These are phyloP conservation scores for Somion occarium DNA, from an alignment of 1,284 basidiomycete genomes.

Conservation along the genomic window DNA sequence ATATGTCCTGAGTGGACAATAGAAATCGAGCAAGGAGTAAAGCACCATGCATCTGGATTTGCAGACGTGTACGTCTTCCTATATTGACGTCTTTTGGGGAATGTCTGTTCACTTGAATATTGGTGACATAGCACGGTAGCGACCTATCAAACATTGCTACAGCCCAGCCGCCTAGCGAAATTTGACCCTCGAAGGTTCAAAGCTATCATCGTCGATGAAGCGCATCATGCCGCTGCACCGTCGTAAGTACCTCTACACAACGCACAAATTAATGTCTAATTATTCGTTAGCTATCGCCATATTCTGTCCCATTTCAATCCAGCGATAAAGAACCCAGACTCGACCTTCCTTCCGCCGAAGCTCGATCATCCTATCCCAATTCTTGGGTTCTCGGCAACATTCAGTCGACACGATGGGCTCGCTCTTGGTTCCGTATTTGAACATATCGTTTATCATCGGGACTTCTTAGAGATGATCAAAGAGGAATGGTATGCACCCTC, in stretches of 20 bases:
- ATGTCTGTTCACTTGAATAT: too few relatives aligned
- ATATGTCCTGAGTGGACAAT: conserved; percentile 75
- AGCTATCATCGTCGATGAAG: conserved; percentile 88
- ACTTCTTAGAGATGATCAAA: conserved; percentile 90
- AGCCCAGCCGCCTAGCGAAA: conserved; percentile 66
- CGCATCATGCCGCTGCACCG: conserved; percentile 91
- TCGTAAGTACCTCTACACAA: conserved; percentile 49
- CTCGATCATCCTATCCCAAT: conserved; percentile 67
- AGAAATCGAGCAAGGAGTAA: conserved; percentile 88
- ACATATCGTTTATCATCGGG: conserved; percentile 91
- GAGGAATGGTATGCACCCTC: conserved; percentile 69
- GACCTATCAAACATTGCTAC: conserved; percentile 86
- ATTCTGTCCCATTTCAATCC: conserved; percentile 76
- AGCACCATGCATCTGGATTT: conserved; percentile 69
- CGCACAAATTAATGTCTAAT: background rate
- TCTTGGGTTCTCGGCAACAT: conserved; percentile 94
- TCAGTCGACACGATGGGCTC: conserved; percentile 88
- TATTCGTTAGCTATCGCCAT: conserved; percentile 58
- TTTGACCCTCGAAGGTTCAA: conserved; percentile 74
- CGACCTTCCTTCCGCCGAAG: conserved; percentile 27
- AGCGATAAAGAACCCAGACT: conserved; percentile 51
- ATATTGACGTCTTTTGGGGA: background rate
- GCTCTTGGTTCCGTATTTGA: conserved; percentile 89
- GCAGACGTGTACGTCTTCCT: conserved; percentile 77
- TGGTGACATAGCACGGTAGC: conserved; percentile 69